phyloP scores from a whole-genome alignment of 768 basidiomycete genomes.

The Auriscalpium orientale region DNA sequence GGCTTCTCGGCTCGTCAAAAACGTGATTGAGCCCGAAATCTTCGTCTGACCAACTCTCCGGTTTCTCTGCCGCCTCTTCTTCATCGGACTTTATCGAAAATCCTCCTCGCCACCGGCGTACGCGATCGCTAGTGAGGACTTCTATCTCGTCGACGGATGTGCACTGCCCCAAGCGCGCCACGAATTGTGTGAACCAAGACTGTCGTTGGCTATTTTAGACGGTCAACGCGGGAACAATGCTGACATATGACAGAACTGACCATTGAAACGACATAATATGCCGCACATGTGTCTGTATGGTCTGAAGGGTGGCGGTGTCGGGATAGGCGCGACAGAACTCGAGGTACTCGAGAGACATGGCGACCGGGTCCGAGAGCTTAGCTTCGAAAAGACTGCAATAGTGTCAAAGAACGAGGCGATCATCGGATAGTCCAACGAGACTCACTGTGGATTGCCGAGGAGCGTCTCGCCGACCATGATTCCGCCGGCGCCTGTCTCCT shows the following conservation, averaged over 20 bases:
- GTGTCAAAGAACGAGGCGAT: neutral
- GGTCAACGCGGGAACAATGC: neutral
- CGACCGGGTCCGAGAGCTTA: constrained; percentile 51
- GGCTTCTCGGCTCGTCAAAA: neutral
- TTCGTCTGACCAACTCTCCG: neutral
- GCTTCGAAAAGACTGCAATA: constrained; percentile 48
- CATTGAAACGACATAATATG: constrained; percentile 66
- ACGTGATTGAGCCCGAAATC: neutral
- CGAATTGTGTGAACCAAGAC: constrained; percentile 23
- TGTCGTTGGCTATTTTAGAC: constrained; percentile 14
- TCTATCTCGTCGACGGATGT: constrained; percentile 18
- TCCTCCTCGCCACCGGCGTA: constrained; percentile 18
- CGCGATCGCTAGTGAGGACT: constrained; percentile 13
- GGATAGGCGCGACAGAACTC: constrained; percentile 47
- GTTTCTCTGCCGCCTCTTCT: neutral
- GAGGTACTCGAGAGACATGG: constrained; percentile 65
- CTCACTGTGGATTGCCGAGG: constrained; percentile 66
- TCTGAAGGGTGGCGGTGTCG: constrained; percentile 39
- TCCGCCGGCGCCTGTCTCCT: constrained; percentile 58
- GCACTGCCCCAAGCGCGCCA: constrained; percentile 14
- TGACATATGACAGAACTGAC: constrained; percentile 27
- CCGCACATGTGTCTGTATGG: constrained; percentile 55
- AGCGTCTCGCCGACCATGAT: constrained; percentile 79
- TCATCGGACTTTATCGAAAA: neutral
- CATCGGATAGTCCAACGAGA: neutral